Evolutionary conservation across 768 basidiomycete species (phyloP), one percentile per base, ranked within the genome.

Genomic region (Auricularia cornea): DNA sequence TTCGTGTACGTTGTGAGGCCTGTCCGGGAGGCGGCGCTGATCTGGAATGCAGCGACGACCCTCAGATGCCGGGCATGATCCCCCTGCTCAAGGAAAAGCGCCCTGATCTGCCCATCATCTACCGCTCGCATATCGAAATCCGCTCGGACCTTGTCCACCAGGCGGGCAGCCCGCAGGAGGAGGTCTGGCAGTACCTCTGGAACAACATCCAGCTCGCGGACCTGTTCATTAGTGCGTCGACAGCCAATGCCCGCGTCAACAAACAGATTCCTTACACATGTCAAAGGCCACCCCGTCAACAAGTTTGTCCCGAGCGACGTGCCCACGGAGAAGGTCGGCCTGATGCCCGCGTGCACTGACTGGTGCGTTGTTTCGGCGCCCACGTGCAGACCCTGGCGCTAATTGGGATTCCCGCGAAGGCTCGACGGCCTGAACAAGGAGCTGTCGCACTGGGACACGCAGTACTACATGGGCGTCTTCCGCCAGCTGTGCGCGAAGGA

Each of bases 111-210:
- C 94, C 94, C 61, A 92, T 97, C 71, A 79, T 95, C 67, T 98
- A 95, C 74, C 87, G 94, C 54, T 96, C 93, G 60, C 94, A 97
- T 79, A 97, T 97, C 65, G 94, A 98, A 78, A 94, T 90, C 67
- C 87, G 89, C 59, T 74, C 89, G 67, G 90, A 94, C 72, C 86
- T 97, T 48, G 86, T 92, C 28, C 90, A 94, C 72, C 80, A 85
- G 29, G 77, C 84, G 28, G 88, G 87, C 32, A 93, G 92, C 14
- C 90, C 92, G 26, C 93, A 95, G 71, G 86, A 89, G 71, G 88
- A 90, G 68, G 93, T 95, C 20, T 98, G 94, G 94, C 84, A 94
- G 69, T 98, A 94, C 75, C 83, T 98, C 16, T 97, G 90, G 89
- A 87, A 92, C 68, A 94, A 91, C 74, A 93, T 98, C 70, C 82